These are phyloP conservation scores for Eimeria praecox DNA, from an alignment of 169 alveolate genomes.

Conservation along the genomic window DNA sequence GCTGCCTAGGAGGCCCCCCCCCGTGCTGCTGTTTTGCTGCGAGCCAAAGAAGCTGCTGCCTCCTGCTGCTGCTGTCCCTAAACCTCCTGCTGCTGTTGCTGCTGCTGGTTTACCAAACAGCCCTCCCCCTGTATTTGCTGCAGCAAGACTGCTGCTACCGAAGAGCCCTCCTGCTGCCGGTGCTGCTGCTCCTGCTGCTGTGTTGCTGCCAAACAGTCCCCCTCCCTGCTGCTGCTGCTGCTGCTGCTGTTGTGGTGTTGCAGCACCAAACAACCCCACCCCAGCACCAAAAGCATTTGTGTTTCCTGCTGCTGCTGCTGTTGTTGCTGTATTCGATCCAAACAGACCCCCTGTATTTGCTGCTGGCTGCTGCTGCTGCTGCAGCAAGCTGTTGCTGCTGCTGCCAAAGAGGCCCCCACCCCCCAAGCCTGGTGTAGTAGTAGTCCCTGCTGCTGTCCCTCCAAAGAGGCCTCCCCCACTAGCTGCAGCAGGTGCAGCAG, in stretches of 20 bases:
- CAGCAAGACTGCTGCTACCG: slow-evolving; percentile 30
- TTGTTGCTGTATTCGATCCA: too few relatives aligned
- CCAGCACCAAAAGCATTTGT: not conserved
- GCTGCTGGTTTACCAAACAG: slow-evolving; percentile 4
- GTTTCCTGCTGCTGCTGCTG: not conserved
- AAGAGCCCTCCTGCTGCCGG: slow-evolving; percentile 35
- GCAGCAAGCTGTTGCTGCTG: not conserved
- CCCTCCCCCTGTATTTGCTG: not conserved
- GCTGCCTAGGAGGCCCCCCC: slow-evolving; percentile 56
- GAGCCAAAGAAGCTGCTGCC: not conserved
- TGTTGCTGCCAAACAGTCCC: not conserved
- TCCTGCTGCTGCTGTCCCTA: slow-evolving; percentile 22
- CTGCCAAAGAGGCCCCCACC: slow-evolving; percentile 75
- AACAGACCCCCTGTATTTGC: not conserved
- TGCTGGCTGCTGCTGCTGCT: not conserved
- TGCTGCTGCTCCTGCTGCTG: slow-evolving; percentile 58
- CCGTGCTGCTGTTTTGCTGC: not conserved
- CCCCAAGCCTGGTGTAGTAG: not conserved
- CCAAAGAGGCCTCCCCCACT: slow-evolving; percentile 70
- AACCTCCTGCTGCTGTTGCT: slow-evolving; percentile 14
- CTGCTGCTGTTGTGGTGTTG: slow-evolving; percentile 36
- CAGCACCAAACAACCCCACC: slow-evolving; percentile 12
- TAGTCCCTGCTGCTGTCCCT: slow-evolving; percentile 65
- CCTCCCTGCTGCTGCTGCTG: slow-evolving; percentile 38
- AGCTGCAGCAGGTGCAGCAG: not conserved